Percentiles rank a stretch among this genome's conserved stretches.
Evolutionary conservation across 306 rosid genomes (phyloP).

Genomic region (Pyrus betulifolia): DNA sequence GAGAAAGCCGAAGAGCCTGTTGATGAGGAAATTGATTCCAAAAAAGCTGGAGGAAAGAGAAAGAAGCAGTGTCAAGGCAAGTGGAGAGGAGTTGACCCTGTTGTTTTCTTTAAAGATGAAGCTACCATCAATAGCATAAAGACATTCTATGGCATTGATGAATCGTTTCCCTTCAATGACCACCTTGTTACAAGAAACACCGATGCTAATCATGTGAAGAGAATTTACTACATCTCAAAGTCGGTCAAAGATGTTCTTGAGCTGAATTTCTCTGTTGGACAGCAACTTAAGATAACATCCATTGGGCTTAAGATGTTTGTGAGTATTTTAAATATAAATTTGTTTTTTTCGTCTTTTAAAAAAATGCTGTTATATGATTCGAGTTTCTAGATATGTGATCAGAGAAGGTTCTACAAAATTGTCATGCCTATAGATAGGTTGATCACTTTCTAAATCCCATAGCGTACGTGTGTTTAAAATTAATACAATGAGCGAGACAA

Average conservation of each 20-base stretch:
- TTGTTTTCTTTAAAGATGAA: constrained; percentile 81
- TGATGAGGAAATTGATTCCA: constrained; percentile 26
- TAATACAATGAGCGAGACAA: not conserved
- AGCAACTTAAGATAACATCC: constrained; percentile 92
- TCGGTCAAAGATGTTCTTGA: constrained; percentile 85
- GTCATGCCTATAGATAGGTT: not conserved
- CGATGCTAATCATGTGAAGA: constrained; percentile 71
- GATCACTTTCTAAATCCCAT: not conserved
- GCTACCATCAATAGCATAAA: constrained; percentile 53
- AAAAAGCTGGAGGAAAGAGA: constrained; percentile 51
- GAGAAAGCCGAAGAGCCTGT: constrained; percentile 31
- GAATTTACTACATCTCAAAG: constrained; percentile 81
- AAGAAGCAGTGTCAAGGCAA: constrained; percentile 76
- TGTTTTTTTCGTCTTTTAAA: not conserved
- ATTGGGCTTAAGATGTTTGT: constrained; percentile 95
- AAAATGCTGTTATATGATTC: not conserved
- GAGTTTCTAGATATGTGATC: not conserved
- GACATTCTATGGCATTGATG: constrained; percentile 78
- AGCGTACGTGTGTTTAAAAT: not conserved
- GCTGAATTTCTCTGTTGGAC: constrained; percentile 78
- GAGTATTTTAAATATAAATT: constrained; percentile 38
- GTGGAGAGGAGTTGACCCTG: constrained; percentile 99
- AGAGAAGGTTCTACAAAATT: not conserved
- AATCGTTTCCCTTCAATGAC: constrained; percentile 63
- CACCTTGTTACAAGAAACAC: constrained; percentile 80